Evolutionary conservation across 2,329 filamentous ascomycete genomes (phyloP).

Genomic region (Exutisphaerella laricina): DNA sequence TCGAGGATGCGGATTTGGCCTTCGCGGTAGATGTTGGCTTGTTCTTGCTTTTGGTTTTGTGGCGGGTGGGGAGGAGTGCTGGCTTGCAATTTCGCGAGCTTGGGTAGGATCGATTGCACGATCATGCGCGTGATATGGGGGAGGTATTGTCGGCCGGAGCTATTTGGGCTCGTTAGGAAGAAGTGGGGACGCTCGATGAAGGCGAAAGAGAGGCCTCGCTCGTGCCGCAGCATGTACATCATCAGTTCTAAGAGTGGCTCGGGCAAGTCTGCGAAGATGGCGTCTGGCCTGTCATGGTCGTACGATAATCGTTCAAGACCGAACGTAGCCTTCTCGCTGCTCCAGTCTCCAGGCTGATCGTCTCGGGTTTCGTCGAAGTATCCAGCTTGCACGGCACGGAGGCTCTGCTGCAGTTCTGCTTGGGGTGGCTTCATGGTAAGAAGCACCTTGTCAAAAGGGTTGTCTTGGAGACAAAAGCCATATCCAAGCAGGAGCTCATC

Average conservation of each 20-base stretch:
- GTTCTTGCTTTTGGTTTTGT: constrained; percentile 37
- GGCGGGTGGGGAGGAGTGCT: constrained; percentile 22
- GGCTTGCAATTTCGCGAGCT: constrained; percentile 30
- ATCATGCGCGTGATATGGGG: constrained; percentile 34
- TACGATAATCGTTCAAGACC: constrained; percentile 26
- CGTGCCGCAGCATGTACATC: constrained; percentile 32
- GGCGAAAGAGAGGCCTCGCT: constrained; percentile 29
- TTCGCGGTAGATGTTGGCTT: constrained; percentile 41
- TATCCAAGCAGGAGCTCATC: constrained; percentile 50
- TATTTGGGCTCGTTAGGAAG: constrained; percentile 22
- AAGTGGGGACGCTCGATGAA: constrained; percentile 25
- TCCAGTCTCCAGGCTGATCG: constrained; percentile 27
- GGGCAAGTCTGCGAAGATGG: constrained; percentile 28
- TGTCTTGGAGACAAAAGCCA: constrained; percentile 46
- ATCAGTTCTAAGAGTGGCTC: constrained; percentile 32
- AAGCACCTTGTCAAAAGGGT: constrained; percentile 44
- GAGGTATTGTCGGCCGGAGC: constrained; percentile 27
- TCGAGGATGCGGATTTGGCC: constrained; percentile 35
- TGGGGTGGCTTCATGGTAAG: constrained; percentile 40
- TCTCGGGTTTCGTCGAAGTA: constrained; percentile 27
- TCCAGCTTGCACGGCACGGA: constrained; percentile 29
- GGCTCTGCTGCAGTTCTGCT: constrained; percentile 30
- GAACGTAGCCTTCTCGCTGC: constrained; percentile 34
- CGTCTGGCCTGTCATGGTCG: constrained; percentile 5
- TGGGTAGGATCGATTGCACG: constrained; percentile 31